Percentiles rank a stretch among this genome's conserved stretches.
Evolutionary conservation across 495 filamentous ascomycete genomes (phyloP).

Genomic region (Cairneyella variabilis): DNA sequence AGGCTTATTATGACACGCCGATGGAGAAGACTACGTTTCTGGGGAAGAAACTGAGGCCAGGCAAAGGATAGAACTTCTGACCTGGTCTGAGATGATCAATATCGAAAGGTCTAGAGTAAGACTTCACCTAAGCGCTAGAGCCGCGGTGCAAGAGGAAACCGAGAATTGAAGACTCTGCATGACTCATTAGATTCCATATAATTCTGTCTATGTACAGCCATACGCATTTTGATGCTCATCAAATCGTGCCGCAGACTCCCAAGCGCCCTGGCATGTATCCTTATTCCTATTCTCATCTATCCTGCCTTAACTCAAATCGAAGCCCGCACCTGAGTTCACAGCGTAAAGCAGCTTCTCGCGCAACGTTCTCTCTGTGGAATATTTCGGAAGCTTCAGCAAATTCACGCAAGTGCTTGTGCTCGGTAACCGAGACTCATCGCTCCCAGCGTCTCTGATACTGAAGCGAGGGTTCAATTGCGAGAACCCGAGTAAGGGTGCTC

Average conservation of each 20-base stretch:
- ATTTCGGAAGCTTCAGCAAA: conserved; percentile 86
- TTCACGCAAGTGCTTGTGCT: conserved; percentile 98
- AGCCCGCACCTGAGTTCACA: conserved; percentile 86
- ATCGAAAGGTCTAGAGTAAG: no score
- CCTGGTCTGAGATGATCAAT: no score
- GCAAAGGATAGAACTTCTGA: no score
- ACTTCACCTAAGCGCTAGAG: no score
- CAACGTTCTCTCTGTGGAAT: conserved; percentile 56
- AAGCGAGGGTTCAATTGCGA: conserved; percentile 80
- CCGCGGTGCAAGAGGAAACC: no score
- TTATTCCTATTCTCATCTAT: no score
- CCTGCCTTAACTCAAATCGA: conserved; percentile 72
- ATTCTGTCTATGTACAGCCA: no score
- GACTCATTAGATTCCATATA: no score
- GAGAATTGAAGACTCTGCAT: no score
- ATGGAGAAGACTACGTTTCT: conserved; percentile 41
- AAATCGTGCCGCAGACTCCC: no score
- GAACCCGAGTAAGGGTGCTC: conserved; percentile 91
- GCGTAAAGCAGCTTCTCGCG: conserved; percentile 85
- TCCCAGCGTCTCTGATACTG: conserved; percentile 82
- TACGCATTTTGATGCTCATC: no score
- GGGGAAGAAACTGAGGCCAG: background rate
- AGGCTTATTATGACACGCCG: conserved; percentile 55
- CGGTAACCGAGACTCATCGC: conserved; percentile 74
- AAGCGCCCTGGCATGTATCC: no score